Base-by-base conservation (phyloP, 2,329 filamentous ascomycete genomes). In the Cladophialophora bantiana region DNA sequence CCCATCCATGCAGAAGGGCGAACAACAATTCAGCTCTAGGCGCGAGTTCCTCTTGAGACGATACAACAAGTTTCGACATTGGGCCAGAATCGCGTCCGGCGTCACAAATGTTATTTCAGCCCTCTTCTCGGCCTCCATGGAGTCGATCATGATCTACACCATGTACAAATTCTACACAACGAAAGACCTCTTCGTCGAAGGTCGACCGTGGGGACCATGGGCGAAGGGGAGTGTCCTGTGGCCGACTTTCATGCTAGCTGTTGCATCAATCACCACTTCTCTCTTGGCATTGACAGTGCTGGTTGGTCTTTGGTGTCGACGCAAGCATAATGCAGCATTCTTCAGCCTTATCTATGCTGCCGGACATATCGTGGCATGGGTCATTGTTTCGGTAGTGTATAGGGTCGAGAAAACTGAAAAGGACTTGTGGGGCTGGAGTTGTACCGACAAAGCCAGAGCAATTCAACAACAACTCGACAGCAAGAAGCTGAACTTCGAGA, bases 341-440 rank as follows among this genome's bases (percentile, higher is more conserved):
- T 67, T 64, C 61, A 56, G 61, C 35, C 31, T 52, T 18, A 7
- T 48, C 12, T 62, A 57, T 20, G 63, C 45, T n/a, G 15, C 52
- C 15, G 38, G 50, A 1, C 48, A 66, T 50, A 57, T 64, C 26
- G 13, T 42, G 12, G 18, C 31, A 7, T 69, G 67, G 67, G n/a
- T 67, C 26, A 55, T 58, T 7, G 64, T 64, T 12, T 31, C 67
- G 12, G 53, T 62, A 1, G 32, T 62, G 18, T 69, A 69, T 34
- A 45, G 60, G 26, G 50, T 58, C 13, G 64, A 54, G 32, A 69
- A 67, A 48, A 61, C 40, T 15, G 48, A 52, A 12, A 56, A 64
- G 7, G 67, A 67, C 50, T 45, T 69, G 5, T 69, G 67, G 64
- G 67, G 67, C 12, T 67, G 67, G 67, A 69, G 59, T 48, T 69